phyloP scores from a whole-genome alignment of 169 alveolate genomes.

The Plasmodium vivax region DNA sequence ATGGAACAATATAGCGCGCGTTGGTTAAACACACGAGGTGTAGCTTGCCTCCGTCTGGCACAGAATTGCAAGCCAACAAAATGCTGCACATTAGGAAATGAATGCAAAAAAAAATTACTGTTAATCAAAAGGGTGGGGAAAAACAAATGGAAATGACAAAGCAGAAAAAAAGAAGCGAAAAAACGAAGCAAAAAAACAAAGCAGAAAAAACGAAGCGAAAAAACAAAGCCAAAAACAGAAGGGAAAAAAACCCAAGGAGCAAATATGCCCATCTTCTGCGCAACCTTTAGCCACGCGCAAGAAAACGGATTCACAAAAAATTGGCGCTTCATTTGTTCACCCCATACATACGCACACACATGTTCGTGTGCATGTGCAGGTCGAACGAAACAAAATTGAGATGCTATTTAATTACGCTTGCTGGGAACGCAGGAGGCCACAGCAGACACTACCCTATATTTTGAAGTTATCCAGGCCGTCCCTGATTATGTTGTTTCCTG shows the following conservation, averaged over 20 bases:
- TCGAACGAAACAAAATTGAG: background rate
- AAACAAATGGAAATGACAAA: background rate
- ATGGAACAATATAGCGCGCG: background rate
- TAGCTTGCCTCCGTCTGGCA: background rate
- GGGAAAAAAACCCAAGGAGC: background rate
- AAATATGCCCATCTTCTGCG: background rate
- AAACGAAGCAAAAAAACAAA: background rate
- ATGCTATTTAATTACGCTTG: background rate
- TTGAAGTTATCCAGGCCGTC: constrained; percentile 82
- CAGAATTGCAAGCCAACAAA: background rate
- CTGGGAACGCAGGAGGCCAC: constrained; percentile 52
- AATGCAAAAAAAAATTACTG: background rate
- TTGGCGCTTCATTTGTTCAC: background rate
- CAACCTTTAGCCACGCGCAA: background rate
- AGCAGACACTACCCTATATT: constrained; percentile 24
- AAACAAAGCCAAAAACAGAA: background rate
- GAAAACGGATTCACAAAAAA: background rate
- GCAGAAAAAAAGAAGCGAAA: background rate
- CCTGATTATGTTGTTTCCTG: constrained; percentile 80
- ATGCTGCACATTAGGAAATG: background rate
- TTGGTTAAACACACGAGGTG: background rate
- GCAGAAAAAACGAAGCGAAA: background rate
- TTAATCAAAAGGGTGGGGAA: background rate
- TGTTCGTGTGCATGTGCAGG: background rate
- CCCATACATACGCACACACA: background rate